Conservation (phyloP, 2,329 filamentous ascomycete genomes). For the Fusarium fujikuroi region DNA sequence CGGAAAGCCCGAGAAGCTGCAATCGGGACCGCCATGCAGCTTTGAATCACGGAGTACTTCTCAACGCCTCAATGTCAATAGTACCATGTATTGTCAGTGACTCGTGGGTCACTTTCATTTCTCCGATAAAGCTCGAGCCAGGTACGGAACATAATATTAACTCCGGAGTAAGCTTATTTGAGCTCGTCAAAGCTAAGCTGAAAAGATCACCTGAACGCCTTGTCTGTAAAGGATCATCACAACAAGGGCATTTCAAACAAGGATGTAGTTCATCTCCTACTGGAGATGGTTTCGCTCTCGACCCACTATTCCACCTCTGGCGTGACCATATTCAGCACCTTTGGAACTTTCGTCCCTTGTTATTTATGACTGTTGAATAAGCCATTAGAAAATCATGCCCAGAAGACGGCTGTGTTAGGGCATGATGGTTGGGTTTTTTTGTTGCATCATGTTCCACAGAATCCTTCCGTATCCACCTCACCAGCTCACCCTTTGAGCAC, state of each 20-base stretch:
- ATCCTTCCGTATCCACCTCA: conserved; percentile 1
- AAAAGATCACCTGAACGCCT: neutral
- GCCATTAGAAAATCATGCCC: neutral
- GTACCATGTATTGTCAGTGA: conserved; percentile 3
- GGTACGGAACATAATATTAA: neutral
- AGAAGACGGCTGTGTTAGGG: neutral
- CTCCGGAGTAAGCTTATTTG: neutral
- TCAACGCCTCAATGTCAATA: conserved; percentile 1
- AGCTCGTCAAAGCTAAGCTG: neutral
- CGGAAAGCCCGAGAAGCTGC: conserved; percentile 67
- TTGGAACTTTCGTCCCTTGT: neutral
- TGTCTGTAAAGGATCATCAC: neutral
- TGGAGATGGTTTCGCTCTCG: neutral
- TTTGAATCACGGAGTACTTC: conserved; percentile 39
- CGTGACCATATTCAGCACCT: neutral
- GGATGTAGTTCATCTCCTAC: neutral
- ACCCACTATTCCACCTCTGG: neutral
- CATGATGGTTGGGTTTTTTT: neutral
- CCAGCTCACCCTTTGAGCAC: neutral
- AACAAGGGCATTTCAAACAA: neutral
- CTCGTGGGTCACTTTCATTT: neutral
- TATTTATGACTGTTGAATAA: neutral
- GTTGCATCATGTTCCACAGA: conserved; percentile 4
- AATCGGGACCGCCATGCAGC: conserved; percentile 67
- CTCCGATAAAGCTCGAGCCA: conserved; percentile 10